Conservation (phyloP, 148 eudicot species). For the Selenicereus undatus region DNA sequence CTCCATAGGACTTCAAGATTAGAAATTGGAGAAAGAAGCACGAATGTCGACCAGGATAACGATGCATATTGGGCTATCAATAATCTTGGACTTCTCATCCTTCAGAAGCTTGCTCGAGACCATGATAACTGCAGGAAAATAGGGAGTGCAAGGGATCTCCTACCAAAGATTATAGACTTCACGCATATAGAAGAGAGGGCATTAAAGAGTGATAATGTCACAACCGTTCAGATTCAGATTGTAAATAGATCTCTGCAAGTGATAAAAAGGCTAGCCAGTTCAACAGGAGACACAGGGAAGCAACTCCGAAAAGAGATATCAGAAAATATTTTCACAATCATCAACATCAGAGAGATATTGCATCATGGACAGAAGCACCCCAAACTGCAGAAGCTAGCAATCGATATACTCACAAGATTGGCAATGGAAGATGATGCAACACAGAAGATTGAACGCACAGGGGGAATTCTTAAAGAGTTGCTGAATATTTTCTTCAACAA, state of each 20-base stretch:
- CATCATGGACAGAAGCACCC: conserved; percentile 65
- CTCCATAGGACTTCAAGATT: conserved; percentile 38
- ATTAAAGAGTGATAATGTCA: conserved; percentile 38
- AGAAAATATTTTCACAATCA: conserved; percentile 75
- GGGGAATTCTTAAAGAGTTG: conserved; percentile 73
- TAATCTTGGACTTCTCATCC: conserved; percentile 60
- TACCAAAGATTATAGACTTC: conserved; percentile 69
- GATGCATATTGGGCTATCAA: conserved; percentile 67
- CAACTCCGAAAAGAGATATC: conserved; percentile 78
- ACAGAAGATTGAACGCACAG: conserved; percentile 74
- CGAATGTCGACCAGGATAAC: conserved; percentile 37
- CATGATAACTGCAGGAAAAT: conserved; percentile 84
- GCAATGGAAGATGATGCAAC: conserved; percentile 85
- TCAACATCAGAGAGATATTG: conserved; percentile 81
- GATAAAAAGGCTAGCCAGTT: conserved; percentile 63
- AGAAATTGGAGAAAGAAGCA: conserved; percentile 43
- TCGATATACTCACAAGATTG: conserved; percentile 66
- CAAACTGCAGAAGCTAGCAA: conserved; percentile 56
- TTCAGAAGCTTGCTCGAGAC: conserved; percentile 85
- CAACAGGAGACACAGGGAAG: conserved; percentile 65
- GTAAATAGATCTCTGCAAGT: conserved; percentile 67
- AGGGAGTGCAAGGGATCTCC: conserved; percentile 70
- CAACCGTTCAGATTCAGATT: conserved; percentile 48
- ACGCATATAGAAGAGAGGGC: conserved; percentile 54
- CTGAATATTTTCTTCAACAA: conserved; percentile 55